These are phyloP conservation scores for Hemileccinum impolitum DNA, from an alignment of 768 basidiomycete species.

Conservation along the genomic window DNA sequence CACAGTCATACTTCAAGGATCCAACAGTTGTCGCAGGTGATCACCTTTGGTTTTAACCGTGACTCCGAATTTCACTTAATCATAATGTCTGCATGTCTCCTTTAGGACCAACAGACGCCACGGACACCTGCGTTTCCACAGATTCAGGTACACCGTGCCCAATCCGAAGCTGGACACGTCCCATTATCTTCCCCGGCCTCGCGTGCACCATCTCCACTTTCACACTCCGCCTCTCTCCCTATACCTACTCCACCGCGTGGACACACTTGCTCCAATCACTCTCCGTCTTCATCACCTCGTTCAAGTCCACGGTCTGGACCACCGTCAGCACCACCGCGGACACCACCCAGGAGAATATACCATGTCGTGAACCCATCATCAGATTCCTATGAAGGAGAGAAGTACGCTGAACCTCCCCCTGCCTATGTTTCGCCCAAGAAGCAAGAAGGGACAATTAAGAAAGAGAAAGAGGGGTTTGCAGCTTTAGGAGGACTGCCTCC, in stretches of 20 bases:
- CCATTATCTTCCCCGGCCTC: conserved; percentile 8
- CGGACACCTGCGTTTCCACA: conserved; percentile 18
- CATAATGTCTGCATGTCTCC: not conserved
- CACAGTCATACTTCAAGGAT: conserved; percentile 9
- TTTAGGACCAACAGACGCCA: conserved; percentile 17
- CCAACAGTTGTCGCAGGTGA: conserved; percentile 16
- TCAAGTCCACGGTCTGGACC: conserved; percentile 1
- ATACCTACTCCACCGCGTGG: conserved; percentile 10
- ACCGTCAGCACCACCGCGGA: conserved; percentile 21
- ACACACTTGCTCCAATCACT: conserved; percentile 5
- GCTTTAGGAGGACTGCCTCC: conserved; percentile 1
- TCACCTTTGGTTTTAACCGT: not conserved
- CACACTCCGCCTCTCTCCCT: conserved; percentile 23
- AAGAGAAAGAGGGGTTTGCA: conserved; percentile 17
- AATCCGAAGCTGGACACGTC: conserved; percentile 16
- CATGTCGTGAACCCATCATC: conserved; percentile 41
- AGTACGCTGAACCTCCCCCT: conserved; percentile 42
- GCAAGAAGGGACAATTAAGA: conserved; percentile 4
- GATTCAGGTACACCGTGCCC: conserved; percentile 22
- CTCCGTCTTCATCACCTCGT: conserved; percentile 10
- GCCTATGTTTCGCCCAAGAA: conserved; percentile 37
- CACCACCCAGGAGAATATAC: conserved; percentile 39
- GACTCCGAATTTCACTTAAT: not conserved
- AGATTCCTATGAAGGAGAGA: conserved; percentile 16
- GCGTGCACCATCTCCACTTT: conserved; percentile 23